Evolutionary conservation across 208 protist genomes (phyloP), one percentile per base, ranked within the genome.

Genomic region (Crithidia expoeki): DNA sequence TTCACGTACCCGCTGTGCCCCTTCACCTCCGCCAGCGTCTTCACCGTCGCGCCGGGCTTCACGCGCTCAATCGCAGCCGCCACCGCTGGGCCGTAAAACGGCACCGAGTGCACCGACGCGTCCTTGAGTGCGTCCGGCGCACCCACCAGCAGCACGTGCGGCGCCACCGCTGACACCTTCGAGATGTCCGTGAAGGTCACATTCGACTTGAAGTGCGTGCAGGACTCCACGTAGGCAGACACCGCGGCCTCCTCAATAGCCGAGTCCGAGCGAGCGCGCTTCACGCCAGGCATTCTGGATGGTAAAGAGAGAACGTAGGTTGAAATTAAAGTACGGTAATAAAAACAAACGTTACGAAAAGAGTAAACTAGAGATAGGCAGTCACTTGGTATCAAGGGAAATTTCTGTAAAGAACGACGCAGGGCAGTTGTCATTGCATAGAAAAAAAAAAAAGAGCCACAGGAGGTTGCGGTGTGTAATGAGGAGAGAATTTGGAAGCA

Each of bases 111-210:
- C 61, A 89, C 80, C 4, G 73, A 63, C 23, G 34, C 68, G 21
- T 83, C 79, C 53, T 79, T 67, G 57, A 89, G 73, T 68, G 86
- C 76, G 34, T 38, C 79, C 19, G 58, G 58, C 27, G 81, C 78
- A 57, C 87, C 87, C 28, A 93, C 70, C n/a, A 93, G 74, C 36
- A 93, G 65, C 19, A 77, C 81, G 63, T 80, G 68, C 14, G 71
- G 1, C 12, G 81, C 75, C 49, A 84, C 76, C 14, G 51, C 50
- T 11, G 61, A 38, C 40, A 81, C 68, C 34, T 77, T 68, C 21
- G 77, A 40, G 51, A 83, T 72, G 60, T 90, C 82, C 25, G 79
- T 86, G 72, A 90, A 85, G 38, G 25, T 46, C 33, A 93, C 66
- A 53, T 84, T 93, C 32, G 77, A 81, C 61, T 66, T 84, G 78